A percentile compares a stretch with the other conserved stretches of the same genome.
phyloP scores from a whole-genome alignment of 495 filamentous ascomycete species.

The Pyrenula aspistea region DNA sequence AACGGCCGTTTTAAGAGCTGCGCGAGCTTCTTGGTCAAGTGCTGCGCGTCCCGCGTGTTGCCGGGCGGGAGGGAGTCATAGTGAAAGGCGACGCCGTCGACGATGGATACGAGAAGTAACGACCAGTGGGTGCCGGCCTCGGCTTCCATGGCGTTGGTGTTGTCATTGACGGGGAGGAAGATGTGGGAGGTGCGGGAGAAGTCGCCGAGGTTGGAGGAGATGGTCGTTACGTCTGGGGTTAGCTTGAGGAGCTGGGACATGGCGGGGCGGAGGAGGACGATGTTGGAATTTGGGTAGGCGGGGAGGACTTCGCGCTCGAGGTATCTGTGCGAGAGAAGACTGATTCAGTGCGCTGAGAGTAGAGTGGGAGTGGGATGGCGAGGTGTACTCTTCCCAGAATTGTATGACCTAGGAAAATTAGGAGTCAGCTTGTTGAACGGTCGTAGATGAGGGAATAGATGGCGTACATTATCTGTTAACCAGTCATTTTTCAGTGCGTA shows the following conservation, averaged over 20 bases:
- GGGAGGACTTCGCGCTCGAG: constrained; percentile 79
- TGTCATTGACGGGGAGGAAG: constrained; percentile 95
- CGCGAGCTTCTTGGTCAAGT: constrained; percentile 49
- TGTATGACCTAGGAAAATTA: constrained; percentile 47
- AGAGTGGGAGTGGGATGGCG: not conserved
- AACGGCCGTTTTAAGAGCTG: constrained; percentile 51
- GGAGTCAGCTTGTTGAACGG: constrained; percentile 6
- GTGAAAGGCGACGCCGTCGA: constrained; percentile 89
- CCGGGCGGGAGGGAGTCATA: constrained; percentile 80
- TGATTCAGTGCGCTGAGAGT: constrained; percentile 4
- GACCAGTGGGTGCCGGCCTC: constrained; percentile 96
- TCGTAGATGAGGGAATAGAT: not conserved
- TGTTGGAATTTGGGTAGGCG: constrained; percentile 64
- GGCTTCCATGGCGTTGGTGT: constrained; percentile 55
- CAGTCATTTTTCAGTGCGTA: constrained; percentile 83
- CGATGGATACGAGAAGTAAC: constrained; percentile 73
- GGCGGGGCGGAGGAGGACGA: constrained; percentile 81
- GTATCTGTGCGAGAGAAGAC: constrained; percentile 39
- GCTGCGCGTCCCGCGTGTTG: constrained; percentile 61
- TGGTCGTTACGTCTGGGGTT: constrained; percentile 59
- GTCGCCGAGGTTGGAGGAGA: constrained; percentile 37
- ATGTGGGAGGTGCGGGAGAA: constrained; percentile 80
- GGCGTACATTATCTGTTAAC: constrained; percentile 91
- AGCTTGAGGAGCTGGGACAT: constrained; percentile 92
- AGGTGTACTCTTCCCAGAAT: constrained; percentile 89